Evolutionary conservation across 495 filamentous ascomycete genomes (phyloP).

Genomic region (Trichoderma parareesei): DNA sequence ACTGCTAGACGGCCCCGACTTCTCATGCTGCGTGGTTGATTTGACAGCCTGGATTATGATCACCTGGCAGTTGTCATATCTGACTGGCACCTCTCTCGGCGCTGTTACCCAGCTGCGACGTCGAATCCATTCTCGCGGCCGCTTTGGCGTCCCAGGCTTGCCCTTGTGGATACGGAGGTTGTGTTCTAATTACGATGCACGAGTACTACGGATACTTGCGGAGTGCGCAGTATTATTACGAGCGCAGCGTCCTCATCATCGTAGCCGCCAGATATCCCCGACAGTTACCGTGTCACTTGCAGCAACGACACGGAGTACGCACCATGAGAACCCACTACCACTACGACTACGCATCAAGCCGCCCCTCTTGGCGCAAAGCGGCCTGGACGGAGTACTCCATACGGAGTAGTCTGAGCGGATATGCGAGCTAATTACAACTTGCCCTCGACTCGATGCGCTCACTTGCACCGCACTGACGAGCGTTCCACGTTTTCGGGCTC

Average conservation of each 20-base stretch:
- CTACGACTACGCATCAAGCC: background rate
- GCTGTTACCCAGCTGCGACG: background rate
- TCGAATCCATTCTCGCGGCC: slow-evolving; percentile 1
- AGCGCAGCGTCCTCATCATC: background rate
- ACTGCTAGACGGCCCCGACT: background rate
- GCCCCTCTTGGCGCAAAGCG: background rate
- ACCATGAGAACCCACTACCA: background rate
- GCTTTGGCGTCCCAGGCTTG: background rate
- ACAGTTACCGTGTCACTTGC: background rate
- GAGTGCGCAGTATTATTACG: background rate
- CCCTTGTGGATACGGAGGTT: background rate
- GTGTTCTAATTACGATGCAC: background rate
- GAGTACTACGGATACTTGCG: too few relatives aligned
- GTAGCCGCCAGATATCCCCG: background rate
- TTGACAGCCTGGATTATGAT: background rate
- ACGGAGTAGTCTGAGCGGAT: slow-evolving; percentile 4
- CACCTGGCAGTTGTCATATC: slow-evolving; percentile 4
- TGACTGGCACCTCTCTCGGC: background rate
- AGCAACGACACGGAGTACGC: background rate
- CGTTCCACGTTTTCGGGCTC: slow-evolving; percentile 2
- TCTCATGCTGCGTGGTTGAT: background rate
- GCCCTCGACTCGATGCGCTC: background rate
- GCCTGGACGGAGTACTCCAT: background rate
- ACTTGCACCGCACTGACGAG: background rate
- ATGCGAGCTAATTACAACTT: background rate